Conservation (phyloP, 257 asterid species). For the Nicotiana tomentosiformis region DNA sequence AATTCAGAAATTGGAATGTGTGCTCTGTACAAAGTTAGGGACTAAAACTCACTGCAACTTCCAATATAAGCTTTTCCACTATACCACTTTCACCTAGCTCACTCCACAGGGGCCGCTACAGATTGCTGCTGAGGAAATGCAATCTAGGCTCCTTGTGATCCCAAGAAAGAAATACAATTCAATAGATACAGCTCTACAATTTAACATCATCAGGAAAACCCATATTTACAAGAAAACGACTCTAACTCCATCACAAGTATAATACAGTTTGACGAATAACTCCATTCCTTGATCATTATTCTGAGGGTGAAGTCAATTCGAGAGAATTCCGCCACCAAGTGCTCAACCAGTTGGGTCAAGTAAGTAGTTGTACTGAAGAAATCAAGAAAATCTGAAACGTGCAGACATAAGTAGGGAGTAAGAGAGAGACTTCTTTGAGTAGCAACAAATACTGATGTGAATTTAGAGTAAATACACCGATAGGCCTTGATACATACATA, state of each 20-base stretch:
- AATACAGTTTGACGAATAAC: background rate
- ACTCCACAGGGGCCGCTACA: background rate
- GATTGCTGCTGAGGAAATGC: background rate
- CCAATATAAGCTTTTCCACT: constrained; percentile 8
- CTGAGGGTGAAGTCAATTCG: constrained; percentile 2
- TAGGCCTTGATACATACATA: background rate
- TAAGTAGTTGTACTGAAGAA: background rate
- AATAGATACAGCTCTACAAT: constrained; percentile 11
- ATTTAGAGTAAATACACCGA: background rate
- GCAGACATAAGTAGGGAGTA: background rate
- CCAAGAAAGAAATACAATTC: background rate
- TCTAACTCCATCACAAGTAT: constrained; percentile 1
- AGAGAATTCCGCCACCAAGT: background rate
- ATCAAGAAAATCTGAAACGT: constrained; percentile 10
- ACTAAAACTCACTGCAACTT: background rate
- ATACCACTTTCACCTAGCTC: constrained; percentile 6
- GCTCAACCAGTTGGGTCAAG: background rate
- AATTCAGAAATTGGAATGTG: background rate
- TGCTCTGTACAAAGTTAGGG: background rate
- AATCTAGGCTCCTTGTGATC: background rate
- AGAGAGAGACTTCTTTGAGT: background rate
- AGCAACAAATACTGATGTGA: background rate
- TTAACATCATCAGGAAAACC: background rate
- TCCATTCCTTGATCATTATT: background rate
- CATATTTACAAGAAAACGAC: constrained; percentile 14